Evolutionary conservation across 176 grass and related monocot species (phyloP).

Genomic region (Neostapfia colusana): DNA sequence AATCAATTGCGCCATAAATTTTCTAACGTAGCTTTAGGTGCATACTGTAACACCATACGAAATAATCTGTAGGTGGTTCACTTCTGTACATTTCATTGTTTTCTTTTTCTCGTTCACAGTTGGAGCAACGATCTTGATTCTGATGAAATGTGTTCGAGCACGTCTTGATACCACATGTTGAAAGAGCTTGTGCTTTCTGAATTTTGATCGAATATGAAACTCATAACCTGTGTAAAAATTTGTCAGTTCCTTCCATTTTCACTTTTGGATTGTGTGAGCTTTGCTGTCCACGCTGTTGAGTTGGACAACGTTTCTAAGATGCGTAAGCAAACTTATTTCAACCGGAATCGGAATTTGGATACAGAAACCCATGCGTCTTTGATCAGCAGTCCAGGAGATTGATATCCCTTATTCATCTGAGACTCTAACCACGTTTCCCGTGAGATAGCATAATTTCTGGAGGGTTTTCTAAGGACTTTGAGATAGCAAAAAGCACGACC

Average conservation of each 20-base stretch:
- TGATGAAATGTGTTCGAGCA: not conserved
- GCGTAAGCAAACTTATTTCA: not conserved
- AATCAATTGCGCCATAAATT: constrained; percentile 19
- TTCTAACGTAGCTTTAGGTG: constrained; percentile 39
- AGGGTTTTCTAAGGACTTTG: not conserved
- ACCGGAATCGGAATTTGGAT: not conserved
- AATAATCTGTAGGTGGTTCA: constrained; percentile 22
- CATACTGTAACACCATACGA: constrained; percentile 3
- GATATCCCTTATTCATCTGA: not conserved
- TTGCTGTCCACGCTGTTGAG: not conserved
- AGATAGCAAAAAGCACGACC: too few species aligned
- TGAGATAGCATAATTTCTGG: not conserved
- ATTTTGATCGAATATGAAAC: not conserved
- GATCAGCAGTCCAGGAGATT: not conserved
- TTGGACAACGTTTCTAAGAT: not conserved
- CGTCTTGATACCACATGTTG: not conserved
- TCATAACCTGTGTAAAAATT: not conserved
- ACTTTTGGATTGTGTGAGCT: not conserved
- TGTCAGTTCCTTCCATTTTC: not conserved
- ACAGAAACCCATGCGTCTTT: not conserved
- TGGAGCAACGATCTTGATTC: not conserved
- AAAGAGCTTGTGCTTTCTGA: not conserved
- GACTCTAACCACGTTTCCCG: not conserved
- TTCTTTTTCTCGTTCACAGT: not conserved
- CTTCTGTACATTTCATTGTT: constrained; percentile 16